Evolutionary conservation across 441 rosid species (phyloP).

Genomic region (Brassica hybrid): DNA sequence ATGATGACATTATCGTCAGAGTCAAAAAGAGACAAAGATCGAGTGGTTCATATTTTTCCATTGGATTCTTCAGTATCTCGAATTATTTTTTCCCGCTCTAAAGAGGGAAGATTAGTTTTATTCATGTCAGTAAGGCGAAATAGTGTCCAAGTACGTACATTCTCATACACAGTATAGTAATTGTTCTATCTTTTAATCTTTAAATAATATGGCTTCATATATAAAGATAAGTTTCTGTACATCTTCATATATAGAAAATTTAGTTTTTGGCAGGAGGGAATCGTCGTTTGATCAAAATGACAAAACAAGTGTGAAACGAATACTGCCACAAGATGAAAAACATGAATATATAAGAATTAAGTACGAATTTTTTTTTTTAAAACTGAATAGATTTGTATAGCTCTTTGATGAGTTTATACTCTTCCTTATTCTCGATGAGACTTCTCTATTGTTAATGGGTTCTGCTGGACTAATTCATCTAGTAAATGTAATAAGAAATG

Average conservation of each 20-base stretch:
- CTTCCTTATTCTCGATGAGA: neutral
- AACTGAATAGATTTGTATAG: neutral
- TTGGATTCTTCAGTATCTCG: slow-evolving; percentile 39
- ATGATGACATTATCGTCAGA: slow-evolving; percentile 42
- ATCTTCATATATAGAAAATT: slow-evolving; percentile 12
- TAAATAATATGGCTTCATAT: neutral
- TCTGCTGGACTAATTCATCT: neutral
- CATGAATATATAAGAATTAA: too few relatives aligned
- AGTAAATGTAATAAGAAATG: slow-evolving; percentile 1
- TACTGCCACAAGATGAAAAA: slow-evolving; percentile 24
- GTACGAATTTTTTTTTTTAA: neutral
- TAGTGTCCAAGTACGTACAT: slow-evolving; percentile 53
- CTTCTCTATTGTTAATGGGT: neutral
- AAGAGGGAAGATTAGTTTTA: slow-evolving; percentile 37
- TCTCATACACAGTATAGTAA: slow-evolving; percentile 32
- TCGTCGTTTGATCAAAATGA: slow-evolving; percentile 52
- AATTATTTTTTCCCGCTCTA: neutral
- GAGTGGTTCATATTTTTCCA: slow-evolving; percentile 43
- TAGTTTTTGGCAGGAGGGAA: slow-evolving; percentile 55
- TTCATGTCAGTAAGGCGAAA: slow-evolving; percentile 61
- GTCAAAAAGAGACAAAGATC: slow-evolving; percentile 45
- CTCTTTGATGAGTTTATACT: neutral
- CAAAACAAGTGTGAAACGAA: slow-evolving; percentile 27
- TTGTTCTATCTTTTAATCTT: neutral
- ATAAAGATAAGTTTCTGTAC: too few relatives aligned